Percentiles rank a stretch among this genome's conserved stretches.
Conservation (phyloP, 1,139 yeast genomes). For the Kurtzmaniella quercitrusa region DNA sequence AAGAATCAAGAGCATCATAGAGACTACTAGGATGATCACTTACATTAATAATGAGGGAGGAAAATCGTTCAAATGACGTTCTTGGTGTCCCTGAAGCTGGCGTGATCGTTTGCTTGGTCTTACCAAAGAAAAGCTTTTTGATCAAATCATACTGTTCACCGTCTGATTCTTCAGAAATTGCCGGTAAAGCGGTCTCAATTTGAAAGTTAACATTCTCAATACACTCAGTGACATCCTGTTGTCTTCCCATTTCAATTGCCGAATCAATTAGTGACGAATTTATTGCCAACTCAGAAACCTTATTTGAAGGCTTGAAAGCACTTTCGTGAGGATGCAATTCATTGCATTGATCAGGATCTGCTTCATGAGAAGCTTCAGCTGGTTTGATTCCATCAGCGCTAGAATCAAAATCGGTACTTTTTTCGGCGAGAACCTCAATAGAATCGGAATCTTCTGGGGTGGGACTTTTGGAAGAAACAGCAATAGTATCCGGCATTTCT, state of each 20-base stretch:
- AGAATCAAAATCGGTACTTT: conserved; percentile 4
- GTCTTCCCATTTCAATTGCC: conserved; percentile 79
- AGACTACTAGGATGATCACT: conserved; percentile 85
- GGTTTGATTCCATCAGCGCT: conserved; percentile 7
- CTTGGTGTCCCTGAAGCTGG: conserved; percentile 48
- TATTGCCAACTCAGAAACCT: conserved; percentile 19
- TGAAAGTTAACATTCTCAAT: conserved; percentile 93
- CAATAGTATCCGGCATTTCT: conserved; percentile 10
- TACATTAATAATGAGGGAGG: conserved; percentile 77
- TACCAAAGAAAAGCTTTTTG: conserved; percentile 77
- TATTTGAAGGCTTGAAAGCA: background rate
- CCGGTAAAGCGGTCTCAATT: conserved; percentile 83
- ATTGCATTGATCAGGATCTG: background rate
- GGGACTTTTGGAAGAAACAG: conserved; percentile 12
- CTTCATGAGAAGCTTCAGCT: background rate
- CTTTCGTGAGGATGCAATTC: background rate
- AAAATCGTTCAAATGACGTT: conserved; percentile 69
- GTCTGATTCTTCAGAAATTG: conserved; percentile 59
- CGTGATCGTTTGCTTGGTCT: conserved; percentile 41
- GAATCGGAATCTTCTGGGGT: conserved; percentile 6
- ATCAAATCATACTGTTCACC: conserved; percentile 81
- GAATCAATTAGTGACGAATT: conserved; percentile 64
- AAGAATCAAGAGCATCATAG: conserved; percentile 85
- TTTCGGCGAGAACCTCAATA: conserved; percentile 7
- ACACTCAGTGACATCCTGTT: conserved; percentile 97